A percentile compares a stretch with the other conserved stretches of the same genome.
Conservation (phyloP, 305 asterid species). For the Euphrasia arctica region DNA sequence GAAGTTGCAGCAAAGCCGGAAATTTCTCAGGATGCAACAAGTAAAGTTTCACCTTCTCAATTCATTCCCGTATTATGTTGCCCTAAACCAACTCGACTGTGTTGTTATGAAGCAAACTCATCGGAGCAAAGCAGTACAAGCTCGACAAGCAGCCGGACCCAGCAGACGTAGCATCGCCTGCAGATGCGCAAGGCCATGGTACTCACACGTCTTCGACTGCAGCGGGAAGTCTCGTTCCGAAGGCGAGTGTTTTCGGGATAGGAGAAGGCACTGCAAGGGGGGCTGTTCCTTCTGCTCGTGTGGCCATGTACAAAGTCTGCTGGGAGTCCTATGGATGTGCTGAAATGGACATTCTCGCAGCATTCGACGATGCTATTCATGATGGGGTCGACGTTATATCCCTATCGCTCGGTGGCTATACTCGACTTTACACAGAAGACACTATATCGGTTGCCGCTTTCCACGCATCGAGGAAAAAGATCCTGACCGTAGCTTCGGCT, state of each 20-base stretch:
- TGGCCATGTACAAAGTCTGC: conserved; percentile 84
- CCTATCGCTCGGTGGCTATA: conserved; percentile 52
- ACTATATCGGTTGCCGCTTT: conserved; percentile 76
- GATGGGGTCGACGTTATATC: conserved; percentile 93
- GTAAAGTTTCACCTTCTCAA: conserved; percentile 28
- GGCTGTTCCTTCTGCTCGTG: conserved; percentile 84
- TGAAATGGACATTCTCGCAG: conserved; percentile 89
- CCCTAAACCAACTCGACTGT: conserved; percentile 3
- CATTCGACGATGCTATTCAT: conserved; percentile 76
- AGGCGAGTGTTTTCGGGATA: conserved; percentile 67
- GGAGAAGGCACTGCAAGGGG: conserved; percentile 86
- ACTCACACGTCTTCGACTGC: too few relatives aligned
- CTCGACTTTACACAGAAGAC: conserved; percentile 33
- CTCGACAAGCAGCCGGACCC: conserved; percentile 51
- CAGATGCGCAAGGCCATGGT: too few relatives aligned
- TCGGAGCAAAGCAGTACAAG: conserved; percentile 92
- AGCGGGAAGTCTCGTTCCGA: conserved; percentile 31
- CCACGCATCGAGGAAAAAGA: conserved; percentile 79
- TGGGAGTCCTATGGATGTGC: conserved; percentile 67
- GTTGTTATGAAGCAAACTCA: conserved; percentile 60
- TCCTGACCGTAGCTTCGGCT: conserved; percentile 78
- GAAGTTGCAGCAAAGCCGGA: conserved; percentile 61
- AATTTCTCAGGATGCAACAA: conserved; percentile 96
- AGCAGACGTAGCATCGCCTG: too few relatives aligned
- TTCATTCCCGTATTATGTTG: too few relatives aligned